Conservation (phyloP, 768 basidiomycete species). For the Cubamyces lactineus region DNA sequence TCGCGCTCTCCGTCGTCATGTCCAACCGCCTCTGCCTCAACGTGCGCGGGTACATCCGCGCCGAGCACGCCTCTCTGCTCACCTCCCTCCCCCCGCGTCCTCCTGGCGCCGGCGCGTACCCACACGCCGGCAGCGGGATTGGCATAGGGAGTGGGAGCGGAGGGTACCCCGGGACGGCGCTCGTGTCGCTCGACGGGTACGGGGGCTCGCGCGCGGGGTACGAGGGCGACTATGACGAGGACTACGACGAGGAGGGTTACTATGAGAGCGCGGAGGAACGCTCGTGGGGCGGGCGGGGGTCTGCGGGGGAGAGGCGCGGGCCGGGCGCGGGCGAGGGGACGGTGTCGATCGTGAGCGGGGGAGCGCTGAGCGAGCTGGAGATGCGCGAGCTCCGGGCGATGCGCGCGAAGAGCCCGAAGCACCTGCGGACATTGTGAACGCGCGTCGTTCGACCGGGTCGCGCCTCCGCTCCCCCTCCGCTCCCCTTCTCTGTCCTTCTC, state of each 20-base stretch:
- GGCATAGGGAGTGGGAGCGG: too few species aligned
- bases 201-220: background rate
- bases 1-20: conserved; percentile 60
- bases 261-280: conserved; percentile 1
- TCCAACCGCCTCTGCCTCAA: conserved; percentile 61
- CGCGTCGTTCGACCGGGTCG: too few species aligned
- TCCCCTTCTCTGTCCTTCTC: background rate
- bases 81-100: background rate
- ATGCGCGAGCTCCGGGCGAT: conserved; percentile 40
- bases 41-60: conserved; percentile 43
- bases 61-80: background rate
- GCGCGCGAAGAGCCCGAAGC: conserved; percentile 29
- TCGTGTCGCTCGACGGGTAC: background rate
- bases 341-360: conserved; percentile 17
- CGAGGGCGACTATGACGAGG: background rate
- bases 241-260: background rate
- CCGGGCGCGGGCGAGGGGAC: background rate
- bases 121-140: too few species aligned
- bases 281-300: background rate
- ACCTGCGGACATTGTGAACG: conserved; percentile 7
- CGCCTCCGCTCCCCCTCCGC: background rate
- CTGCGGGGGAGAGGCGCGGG: background rate
- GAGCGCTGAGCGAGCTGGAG: conserved; percentile 37
- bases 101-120: background rate
- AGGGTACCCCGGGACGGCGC: background rate